Evolutionary conservation across 352 stramenopile genomes (phyloP), one percentile per base, ranked within the genome.

Genomic region (Phytopythium aichiense): DNA sequence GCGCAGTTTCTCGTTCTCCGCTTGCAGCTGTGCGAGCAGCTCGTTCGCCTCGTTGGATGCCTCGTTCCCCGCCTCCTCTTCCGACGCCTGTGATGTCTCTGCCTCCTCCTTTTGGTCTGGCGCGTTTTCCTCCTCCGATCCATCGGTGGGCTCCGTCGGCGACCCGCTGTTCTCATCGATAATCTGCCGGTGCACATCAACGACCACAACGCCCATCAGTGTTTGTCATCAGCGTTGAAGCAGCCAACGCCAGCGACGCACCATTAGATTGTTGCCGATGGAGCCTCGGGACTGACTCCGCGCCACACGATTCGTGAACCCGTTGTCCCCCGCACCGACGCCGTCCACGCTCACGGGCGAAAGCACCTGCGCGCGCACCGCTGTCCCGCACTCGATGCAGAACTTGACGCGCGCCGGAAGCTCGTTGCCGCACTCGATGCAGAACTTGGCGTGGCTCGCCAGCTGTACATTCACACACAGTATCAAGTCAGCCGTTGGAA

Each of bases 361-460:
- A 37, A 86, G 50, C 15, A 88, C 15, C 54, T 84, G 78, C 43
- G 76, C 71, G 2, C 76, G 66, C 42, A 91, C 82, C 1, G 80
- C 75, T 5, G 84, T 91, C 18, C 86, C 86, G 56, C 86, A 95
- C 58, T 95, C 84, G 60, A 95, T 95, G 51, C 86, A 95, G 25
- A 95, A 92, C 60, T 95, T 95, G 30, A 95, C 86, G 31, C 77
- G 70, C 20, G 72, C 69, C 12, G 84, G 79, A 51, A 95, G 60
- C 25, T 95, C 86, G 54, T 95, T 85, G 43, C 86, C 86, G 63
- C 86, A 95, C 59, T 95, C 86, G 52, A 95, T 87, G 56, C 82
- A 92, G 57, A 92, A 92, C 65, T 92, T 92, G 64, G 74, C 66
- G n/a, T 72, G 73, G 58, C 76, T 90, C 28, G 77, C 67, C 48